phyloP scores from a whole-genome alignment of 2,329 filamentous ascomycete genomes.

The Acrodontium crateriforme region DNA sequence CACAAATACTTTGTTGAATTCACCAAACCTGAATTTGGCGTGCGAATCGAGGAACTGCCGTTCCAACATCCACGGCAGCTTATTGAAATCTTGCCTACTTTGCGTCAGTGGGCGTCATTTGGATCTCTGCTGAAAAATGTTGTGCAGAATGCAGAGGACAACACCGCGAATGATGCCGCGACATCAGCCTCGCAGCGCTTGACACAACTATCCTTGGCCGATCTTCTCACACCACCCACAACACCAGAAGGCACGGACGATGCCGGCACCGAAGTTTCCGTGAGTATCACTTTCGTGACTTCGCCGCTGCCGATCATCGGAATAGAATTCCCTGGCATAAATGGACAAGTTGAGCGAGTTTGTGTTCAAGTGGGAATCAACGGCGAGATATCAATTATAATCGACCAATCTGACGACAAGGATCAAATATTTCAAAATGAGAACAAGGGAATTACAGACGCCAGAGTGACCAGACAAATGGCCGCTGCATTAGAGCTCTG shows the following conservation, averaged over 20 bases:
- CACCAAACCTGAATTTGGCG: constrained; percentile 59
- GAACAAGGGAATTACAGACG: constrained; percentile 18
- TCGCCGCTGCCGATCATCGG: constrained; percentile 19
- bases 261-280: too few species aligned
- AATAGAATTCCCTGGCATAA: constrained; percentile 27
- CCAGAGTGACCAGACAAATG: constrained; percentile 20
- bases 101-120: constrained; percentile 64
- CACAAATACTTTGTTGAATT: constrained; percentile 52
- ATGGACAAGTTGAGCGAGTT: constrained; percentile 44
- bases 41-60: constrained; percentile 51
- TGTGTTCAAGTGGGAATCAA: constrained; percentile 27
- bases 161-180: neutral
- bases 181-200: neutral
- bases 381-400: neutral
- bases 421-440: too few species aligned
- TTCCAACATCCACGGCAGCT: constrained; percentile 70
- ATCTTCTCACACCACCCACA: constrained; percentile 4
- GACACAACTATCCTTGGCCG: neutral
- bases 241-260: constrained; percentile 1
- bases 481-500: constrained; percentile 32
- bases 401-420: too few species aligned
- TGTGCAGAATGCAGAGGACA: too few species aligned
- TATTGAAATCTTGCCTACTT: constrained; percentile 54
- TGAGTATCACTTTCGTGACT: constrained; percentile 21
- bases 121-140: constrained; percentile 43